Conservation (phyloP, 306 rosid species). For the Crataegus laevigata region DNA sequence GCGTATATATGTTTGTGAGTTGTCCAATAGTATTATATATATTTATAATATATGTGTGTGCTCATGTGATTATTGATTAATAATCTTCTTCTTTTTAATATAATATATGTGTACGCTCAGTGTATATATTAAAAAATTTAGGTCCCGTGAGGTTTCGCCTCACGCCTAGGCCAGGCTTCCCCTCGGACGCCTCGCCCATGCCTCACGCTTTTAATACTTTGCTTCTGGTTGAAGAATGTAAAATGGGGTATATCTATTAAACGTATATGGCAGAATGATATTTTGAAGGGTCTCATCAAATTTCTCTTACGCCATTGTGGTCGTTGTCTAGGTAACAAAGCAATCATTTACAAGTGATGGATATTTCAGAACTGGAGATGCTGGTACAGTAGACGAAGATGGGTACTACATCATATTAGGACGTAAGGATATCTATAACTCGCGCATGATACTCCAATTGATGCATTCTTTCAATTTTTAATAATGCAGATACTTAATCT, state of each 20-base stretch:
- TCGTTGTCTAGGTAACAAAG: conserved; percentile 51
- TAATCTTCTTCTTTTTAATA: too few relatives aligned
- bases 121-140: too few relatives aligned
- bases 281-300: background rate
- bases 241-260: background rate
- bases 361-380: conserved; percentile 95
- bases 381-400: conserved; percentile 69
- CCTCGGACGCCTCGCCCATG: too few relatives aligned
- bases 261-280: background rate
- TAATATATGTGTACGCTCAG: too few relatives aligned
- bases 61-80: too few relatives aligned
- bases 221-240: background rate
- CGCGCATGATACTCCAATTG: conserved; percentile 1
- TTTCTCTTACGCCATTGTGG: background rate
- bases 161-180: too few relatives aligned
- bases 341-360: conserved; percentile 72
- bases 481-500: background rate
- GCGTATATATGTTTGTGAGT: background rate
- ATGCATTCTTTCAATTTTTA: background rate
- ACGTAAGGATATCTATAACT: conserved; percentile 53
- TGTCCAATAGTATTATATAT: background rate
- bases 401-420: conserved; percentile 82
- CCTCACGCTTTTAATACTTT: too few relatives aligned
- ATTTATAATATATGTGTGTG: too few relatives aligned
- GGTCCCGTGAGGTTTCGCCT: too few relatives aligned